Percentiles rank a stretch among this genome's conserved stretches.
phyloP scores from a whole-genome alignment of 2,329 filamentous ascomycete species.

The Bipolaris sorokiniana region DNA sequence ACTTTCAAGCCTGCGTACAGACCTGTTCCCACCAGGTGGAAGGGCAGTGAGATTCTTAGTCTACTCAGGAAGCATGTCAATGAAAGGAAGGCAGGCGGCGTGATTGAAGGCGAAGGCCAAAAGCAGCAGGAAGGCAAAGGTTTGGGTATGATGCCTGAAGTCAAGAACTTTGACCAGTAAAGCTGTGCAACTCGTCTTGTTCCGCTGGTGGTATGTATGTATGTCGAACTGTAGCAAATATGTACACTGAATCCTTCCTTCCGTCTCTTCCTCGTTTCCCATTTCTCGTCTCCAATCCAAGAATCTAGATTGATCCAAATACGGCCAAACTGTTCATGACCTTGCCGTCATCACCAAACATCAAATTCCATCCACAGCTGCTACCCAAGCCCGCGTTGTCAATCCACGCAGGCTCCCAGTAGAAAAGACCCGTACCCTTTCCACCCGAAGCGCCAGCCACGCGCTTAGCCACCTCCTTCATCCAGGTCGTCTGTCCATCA shows the following conservation, averaged over 20 bases:
- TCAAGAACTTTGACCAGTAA: constrained; percentile 55
- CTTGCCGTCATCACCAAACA: constrained; percentile 63
- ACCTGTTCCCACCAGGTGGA: constrained; percentile 86
- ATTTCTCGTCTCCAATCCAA: background rate
- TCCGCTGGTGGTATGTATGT: constrained; percentile 2
- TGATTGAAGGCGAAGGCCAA: constrained; percentile 45
- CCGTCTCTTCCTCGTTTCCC: background rate
- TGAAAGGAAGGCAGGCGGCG: constrained; percentile 68
- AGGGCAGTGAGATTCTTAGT: constrained; percentile 76
- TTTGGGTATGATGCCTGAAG: constrained; percentile 58
- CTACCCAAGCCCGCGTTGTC: constrained; percentile 69
- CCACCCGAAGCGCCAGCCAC: constrained; percentile 62
- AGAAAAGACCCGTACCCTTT: constrained; percentile 64
- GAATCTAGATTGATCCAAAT: constrained; percentile 48
- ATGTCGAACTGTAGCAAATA: constrained; percentile 6
- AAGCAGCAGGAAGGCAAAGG: constrained; percentile 47
- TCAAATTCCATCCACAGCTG: constrained; percentile 67
- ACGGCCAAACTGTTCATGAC: constrained; percentile 64
- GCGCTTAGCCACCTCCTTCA: constrained; percentile 64
- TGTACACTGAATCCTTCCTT: constrained; percentile 4
- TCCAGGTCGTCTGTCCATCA: constrained; percentile 67
- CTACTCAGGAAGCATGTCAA: constrained; percentile 83
- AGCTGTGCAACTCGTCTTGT: background rate
- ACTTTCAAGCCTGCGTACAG: constrained; percentile 93
- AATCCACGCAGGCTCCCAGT: constrained; percentile 78